A percentile compares a stretch with the other conserved stretches of the same genome.
Conservation (phyloP, 331 rosid genomes). For the Telfairia occidentalis region DNA sequence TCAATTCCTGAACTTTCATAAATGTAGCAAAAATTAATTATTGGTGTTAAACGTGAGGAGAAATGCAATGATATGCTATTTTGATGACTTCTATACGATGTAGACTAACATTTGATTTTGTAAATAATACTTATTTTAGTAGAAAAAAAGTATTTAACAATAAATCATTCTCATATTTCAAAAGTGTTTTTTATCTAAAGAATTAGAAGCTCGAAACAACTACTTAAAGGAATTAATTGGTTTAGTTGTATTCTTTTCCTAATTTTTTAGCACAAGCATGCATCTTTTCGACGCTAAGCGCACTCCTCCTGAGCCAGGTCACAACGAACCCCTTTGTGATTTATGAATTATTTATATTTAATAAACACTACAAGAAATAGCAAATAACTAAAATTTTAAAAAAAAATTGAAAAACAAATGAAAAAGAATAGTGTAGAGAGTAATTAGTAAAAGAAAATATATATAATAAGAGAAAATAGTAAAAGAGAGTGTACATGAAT, state of each 20-base stretch:
- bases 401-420: no score
- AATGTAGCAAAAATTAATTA: background rate
- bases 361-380: background rate
- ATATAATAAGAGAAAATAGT: no score
- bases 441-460: background rate
- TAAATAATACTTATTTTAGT: background rate
- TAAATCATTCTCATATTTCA: background rate
- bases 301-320: no score
- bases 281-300: no score
- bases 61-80: background rate
- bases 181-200: no score
- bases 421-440: background rate
- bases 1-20: background rate
- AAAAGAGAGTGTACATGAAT: no score
- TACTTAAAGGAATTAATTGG: no score
- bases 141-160: background rate
- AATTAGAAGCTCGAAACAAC: no score
- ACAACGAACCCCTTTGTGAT: no score
- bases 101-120: background rate
- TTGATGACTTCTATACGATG: background rate
- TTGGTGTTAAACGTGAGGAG: background rate
- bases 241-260: no score
- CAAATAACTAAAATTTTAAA: background rate
- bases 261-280: no score
- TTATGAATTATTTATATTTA: background rate